phyloP scores from a whole-genome alignment of 345 rosid species.

The Lumnitzera littorea region DNA sequence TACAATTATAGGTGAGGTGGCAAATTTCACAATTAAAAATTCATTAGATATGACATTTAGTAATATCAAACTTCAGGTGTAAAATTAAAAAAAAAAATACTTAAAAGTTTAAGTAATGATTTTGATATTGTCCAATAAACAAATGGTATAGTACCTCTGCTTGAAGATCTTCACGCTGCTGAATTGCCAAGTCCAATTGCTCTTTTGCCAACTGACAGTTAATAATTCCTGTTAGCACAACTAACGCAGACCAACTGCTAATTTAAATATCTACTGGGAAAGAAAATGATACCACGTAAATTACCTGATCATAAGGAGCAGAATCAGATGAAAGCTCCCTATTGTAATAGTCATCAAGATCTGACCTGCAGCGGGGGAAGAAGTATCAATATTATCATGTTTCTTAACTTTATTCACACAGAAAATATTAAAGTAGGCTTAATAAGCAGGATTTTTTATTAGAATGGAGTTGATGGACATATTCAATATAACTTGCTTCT shows the following conservation, averaged over 20 bases:
- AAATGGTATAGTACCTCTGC: constrained; percentile 42
- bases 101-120: too few species aligned
- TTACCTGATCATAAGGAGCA: constrained; percentile 45
- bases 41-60: too few species aligned
- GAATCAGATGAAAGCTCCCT: constrained; percentile 47
- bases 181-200: constrained; percentile 38
- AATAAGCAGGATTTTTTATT: background rate
- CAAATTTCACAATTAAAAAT: too few species aligned
- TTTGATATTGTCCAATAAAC: background rate
- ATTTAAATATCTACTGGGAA: background rate
- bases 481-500: too few species aligned
- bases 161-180: constrained; percentile 43
- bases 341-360: constrained; percentile 25
- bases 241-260: background rate
- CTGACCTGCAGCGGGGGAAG: constrained; percentile 32
- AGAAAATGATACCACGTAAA: constrained; percentile 1
- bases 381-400: background rate
- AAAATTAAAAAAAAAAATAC: too few species aligned
- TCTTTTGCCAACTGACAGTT: constrained; percentile 44
- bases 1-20: too few species aligned
- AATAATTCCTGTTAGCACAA: background rate
- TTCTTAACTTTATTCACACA: too few species aligned
- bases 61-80: too few species aligned
- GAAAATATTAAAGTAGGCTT: background rate
- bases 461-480: too few species aligned